Base-by-base conservation (phyloP, 1,284 basidiomycete species). In the Bondarzewia mesenterica region DNA sequence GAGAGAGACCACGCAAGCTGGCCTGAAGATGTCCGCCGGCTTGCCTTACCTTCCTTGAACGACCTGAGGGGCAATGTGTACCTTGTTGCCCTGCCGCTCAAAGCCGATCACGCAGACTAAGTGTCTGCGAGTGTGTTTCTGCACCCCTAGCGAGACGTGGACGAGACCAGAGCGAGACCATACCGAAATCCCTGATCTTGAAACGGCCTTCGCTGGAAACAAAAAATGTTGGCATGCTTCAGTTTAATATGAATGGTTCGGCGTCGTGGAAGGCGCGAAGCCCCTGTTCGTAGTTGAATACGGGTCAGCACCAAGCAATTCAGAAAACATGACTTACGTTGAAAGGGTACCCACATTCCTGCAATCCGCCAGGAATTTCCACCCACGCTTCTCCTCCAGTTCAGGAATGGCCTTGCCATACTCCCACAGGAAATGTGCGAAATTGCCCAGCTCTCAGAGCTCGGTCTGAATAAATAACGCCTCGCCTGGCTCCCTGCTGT, bases 111-210 rank as follows among this genome's bases (percentile, higher is more conserved):
- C 38, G 38, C 68, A 66, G 53, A 63, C 49, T 21, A 46, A n/a
- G n/a, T n/a, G n/a, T 25, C 48, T 37, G 25, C 37, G 47, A 22
- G 46, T 39, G 2, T 40, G 41, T 25, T 44, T 42, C 36, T 42
- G 41, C 15, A 32, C 46, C 27, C 35, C 49, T 15, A 51, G 64
- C 44, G 8, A 60, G 60, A 23, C 53, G 53, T 2, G 68, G 70
- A 40, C 91, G 74, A 2, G 90, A 91, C 85, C 88, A 92, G 45
- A 89, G 59, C 2, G 89, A 86, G 5, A 93, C 93, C 77, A 97
- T 87, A n/a, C 96, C 96, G 73, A 99, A 99, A 67, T 99, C 96
- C 14, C 93, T 93, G 61, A 99, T 94, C 74, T 94, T 96, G 69
- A 99, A 87, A 23, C 89, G 82, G 5, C 95, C 95, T 51, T 87